These are phyloP conservation scores for Populus tomentosa DNA, from an alignment of 441 rosid species.

Conservation along the genomic window DNA sequence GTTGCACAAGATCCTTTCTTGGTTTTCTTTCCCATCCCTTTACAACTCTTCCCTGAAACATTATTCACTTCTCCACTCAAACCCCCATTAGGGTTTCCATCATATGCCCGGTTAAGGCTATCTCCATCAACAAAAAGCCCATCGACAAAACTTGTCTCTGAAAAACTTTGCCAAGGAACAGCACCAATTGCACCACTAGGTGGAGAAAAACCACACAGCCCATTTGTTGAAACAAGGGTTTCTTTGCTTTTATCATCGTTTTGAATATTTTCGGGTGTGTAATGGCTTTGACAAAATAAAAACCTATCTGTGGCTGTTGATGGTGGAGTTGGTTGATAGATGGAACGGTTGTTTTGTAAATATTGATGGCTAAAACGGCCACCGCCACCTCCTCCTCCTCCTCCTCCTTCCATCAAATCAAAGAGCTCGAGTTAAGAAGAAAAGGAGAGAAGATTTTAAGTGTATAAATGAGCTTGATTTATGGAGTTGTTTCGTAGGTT, in stretches of 20 bases:
- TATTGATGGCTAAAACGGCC: slow-evolving; percentile 16
- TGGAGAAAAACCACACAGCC: slow-evolving; percentile 21
- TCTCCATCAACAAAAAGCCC: slow-evolving; percentile 31
- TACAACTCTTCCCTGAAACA: slow-evolving; percentile 20
- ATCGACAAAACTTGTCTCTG: slow-evolving; percentile 36
- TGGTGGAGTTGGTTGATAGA: slow-evolving; percentile 42
- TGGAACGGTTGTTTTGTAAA: slow-evolving; percentile 11
- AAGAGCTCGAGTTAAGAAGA: slow-evolving; percentile 3
- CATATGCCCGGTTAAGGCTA: slow-evolving; percentile 15
- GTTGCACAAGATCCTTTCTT: slow-evolving; percentile 37
- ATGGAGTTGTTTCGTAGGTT: slow-evolving; percentile 7
- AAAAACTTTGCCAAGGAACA: slow-evolving; percentile 23
- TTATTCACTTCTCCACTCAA: slow-evolving; percentile 15
- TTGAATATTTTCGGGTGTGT: slow-evolving; percentile 19
- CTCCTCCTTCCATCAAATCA: slow-evolving; percentile 38
- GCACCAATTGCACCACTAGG: slow-evolving; percentile 18
- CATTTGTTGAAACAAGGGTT: slow-evolving; percentile 21
- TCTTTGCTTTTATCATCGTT: slow-evolving; percentile 23
- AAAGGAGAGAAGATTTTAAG: slow-evolving; percentile 16
- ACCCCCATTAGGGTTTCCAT: slow-evolving; percentile 23
- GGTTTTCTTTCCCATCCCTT: slow-evolving; percentile 30
- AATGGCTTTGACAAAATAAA: slow-evolving; percentile 43
- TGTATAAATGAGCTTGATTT: slow-evolving; percentile 26
- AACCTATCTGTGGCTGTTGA: slow-evolving; percentile 78
- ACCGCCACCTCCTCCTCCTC: slow-evolving; percentile 9